These are phyloP conservation scores for Paecilomyces formosus DNA, from an alignment of 2,329 filamentous ascomycete genomes.

Conservation along the genomic window DNA sequence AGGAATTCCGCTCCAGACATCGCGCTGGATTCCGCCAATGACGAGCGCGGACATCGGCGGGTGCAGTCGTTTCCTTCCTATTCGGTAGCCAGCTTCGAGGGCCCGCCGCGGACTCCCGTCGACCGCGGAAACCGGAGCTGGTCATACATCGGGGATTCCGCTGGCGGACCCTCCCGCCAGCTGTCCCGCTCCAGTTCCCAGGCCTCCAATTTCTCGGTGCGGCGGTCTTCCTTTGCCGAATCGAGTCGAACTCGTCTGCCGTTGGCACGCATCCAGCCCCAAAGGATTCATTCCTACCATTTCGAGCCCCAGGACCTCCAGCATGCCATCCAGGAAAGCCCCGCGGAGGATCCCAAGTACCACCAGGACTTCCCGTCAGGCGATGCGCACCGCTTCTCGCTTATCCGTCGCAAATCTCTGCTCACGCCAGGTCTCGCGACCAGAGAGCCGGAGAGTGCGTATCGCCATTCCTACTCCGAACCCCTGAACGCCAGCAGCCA, in stretches of 20 bases:
- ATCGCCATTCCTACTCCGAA: slow-evolving; percentile 5
- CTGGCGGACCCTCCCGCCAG: background rate
- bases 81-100: slow-evolving; percentile 6
- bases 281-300: slow-evolving; percentile 22
- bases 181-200: slow-evolving; percentile 7
- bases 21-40: slow-evolving; percentile 3
- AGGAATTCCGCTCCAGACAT: slow-evolving; percentile 15
- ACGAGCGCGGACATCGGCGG: slow-evolving; percentile 4
- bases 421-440: slow-evolving; percentile 29
- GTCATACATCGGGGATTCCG: background rate
- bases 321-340: slow-evolving; percentile 16
- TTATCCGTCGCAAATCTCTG: slow-evolving; percentile 31
- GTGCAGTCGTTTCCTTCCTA: slow-evolving; percentile 17
- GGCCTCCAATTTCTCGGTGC: slow-evolving; percentile 15
- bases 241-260: slow-evolving; percentile 8
- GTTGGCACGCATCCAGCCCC: slow-evolving; percentile 11
- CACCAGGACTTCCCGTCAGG: slow-evolving; percentile 27
- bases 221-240: slow-evolving; percentile 6
- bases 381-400: slow-evolving; percentile 24
- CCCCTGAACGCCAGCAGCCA: background rate
- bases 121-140: background rate
- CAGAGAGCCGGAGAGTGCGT: slow-evolving; percentile 19
- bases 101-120: background rate
- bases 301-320: slow-evolving; percentile 16
- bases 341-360: slow-evolving; percentile 19